Base-by-base conservation (phyloP, 306 rosid species). In the Prosopis cineraria region DNA sequence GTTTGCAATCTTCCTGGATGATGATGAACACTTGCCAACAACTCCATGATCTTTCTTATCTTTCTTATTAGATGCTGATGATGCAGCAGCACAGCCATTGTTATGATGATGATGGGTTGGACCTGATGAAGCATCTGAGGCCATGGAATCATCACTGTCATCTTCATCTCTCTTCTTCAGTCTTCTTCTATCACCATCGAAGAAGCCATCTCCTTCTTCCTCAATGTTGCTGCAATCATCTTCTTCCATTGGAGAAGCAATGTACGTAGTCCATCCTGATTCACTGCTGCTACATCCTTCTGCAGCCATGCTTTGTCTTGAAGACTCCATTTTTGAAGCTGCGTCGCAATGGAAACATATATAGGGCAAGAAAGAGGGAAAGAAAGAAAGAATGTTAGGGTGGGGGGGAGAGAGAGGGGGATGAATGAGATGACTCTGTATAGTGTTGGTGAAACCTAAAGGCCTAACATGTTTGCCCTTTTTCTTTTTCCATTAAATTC, bases 41-140 rank as follows among this genome's bases (percentile, higher is more conserved):
- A 58, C 5, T 5, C 3, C 34, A 25, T 48, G 60, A 48, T 72
- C 31, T 24, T 41, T 60, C 63, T 36, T 59, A n/a, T 85, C 87
- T 10, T 77, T 78, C 81, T 77, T 87, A 20, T 75, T 87, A 20
- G 47, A 77, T 10, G 72, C 41, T 48, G 79, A 24, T 16, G 72
- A 22, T 9, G 7, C 37, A 29, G n/a, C n/a, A n/a, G n/a, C n/a
- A n/a, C 36, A 73, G 81, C 34, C 22, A 14, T 53, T 68, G 31
- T 31, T 72, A 47, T 62, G n/a, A 33, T 30, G 68, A 66, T 68
- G 29, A 68, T 47, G 53, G 20, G 77, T 68, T n/a, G 88, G 88
- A 36, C 90, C 88, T 29, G 92, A 88, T 0, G 92, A 88, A 59
- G 92, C 92, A 84, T 88, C 92, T 14, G 92, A 88, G 70, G 92